Evolutionary conservation across 1,284 basidiomycete genomes (phyloP).

Genomic region (Fomitiporia mediterranea): DNA sequence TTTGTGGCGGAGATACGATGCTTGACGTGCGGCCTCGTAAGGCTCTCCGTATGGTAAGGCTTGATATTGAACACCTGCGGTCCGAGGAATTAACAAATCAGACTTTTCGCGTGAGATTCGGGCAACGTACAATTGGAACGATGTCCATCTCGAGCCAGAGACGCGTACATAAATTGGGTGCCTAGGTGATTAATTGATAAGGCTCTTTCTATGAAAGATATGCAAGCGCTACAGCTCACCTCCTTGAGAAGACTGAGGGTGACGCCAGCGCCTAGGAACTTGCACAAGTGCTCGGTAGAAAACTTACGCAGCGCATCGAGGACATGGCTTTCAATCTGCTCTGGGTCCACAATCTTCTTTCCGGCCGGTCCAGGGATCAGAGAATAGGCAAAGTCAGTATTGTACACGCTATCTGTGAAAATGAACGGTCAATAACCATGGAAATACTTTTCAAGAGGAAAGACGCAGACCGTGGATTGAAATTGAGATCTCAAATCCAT

Average conservation of each 20-base stretch:
- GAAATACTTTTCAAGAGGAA: background rate
- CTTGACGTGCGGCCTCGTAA: constrained; percentile 69
- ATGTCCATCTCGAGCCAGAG: constrained; percentile 75
- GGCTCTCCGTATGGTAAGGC: constrained; percentile 69
- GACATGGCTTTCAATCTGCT: constrained; percentile 49
- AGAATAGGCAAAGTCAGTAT: constrained; percentile 63
- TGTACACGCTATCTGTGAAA: constrained; percentile 55
- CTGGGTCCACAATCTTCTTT: constrained; percentile 43
- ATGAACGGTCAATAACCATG: too few relatives aligned
- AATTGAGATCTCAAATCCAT: constrained; percentile 62
- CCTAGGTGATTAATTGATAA: constrained; percentile 32
- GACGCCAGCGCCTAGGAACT: constrained; percentile 69
- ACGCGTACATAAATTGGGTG: constrained; percentile 70
- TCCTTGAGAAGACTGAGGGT: constrained; percentile 41
- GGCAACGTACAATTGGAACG: constrained; percentile 52
- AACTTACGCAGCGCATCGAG: constrained; percentile 61
- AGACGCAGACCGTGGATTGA: constrained; percentile 57
- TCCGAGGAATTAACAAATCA: background rate
- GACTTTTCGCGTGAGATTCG: background rate
- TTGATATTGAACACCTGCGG: constrained; percentile 67
- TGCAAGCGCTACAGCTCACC: constrained; percentile 9
- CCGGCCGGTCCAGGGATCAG: constrained; percentile 43
- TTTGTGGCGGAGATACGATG: constrained; percentile 73
- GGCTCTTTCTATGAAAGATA: background rate
- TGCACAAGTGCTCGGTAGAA: constrained; percentile 69